Percentiles rank a stretch among this genome's conserved stretches.
Conservation (phyloP, 257 asterid species). For the Capsicum rhomboideum region DNA sequence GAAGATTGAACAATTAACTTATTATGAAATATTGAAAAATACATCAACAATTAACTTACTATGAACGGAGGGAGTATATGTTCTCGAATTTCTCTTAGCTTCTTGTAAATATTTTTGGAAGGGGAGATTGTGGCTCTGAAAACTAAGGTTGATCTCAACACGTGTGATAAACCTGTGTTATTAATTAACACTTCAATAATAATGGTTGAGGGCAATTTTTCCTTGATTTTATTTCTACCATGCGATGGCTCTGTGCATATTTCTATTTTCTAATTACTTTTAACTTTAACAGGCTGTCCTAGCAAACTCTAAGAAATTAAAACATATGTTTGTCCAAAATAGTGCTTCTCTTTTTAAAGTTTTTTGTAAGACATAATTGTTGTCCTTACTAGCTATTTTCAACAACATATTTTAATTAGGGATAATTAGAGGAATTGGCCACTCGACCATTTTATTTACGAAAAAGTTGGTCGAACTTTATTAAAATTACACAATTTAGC, state of each 20-base stretch:
- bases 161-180: neutral
- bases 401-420: neutral
- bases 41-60: too few species aligned
- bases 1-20: too few species aligned
- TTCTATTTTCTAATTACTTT: neutral
- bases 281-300: neutral
- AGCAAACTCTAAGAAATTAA: neutral
- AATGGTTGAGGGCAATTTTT: neutral
- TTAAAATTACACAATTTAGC: too few species aligned
- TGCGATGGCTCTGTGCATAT: neutral
- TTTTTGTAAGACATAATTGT: neutral
- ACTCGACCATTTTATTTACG: too few species aligned
- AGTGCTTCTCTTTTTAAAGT: neutral
- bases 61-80: too few species aligned
- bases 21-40: too few species aligned
- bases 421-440: too few species aligned
- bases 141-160: neutral
- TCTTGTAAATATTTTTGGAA: too few species aligned
- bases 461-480: too few species aligned
- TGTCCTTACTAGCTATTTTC: neutral
- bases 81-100: too few species aligned
- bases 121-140: too few species aligned
- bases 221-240: neutral
- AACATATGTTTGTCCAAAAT: neutral
- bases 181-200: neutral